Percentiles rank a stretch among this genome's conserved stretches.
Conservation (phyloP, 331 rosid species). For the Erythrophleum ivorense region DNA sequence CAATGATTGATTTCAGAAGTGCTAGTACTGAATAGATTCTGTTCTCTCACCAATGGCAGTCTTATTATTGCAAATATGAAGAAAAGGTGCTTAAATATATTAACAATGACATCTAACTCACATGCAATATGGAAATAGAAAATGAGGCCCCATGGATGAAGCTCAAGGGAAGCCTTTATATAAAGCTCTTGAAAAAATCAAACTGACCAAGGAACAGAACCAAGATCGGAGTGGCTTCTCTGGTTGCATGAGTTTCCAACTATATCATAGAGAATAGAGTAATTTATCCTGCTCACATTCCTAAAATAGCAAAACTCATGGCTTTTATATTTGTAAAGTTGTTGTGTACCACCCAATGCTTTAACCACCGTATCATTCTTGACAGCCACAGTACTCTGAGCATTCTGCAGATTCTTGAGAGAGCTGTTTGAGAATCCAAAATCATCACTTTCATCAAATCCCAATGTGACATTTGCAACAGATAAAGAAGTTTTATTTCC, state of each 20-base stretch:
- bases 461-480: constrained; percentile 60
- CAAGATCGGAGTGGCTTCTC: constrained; percentile 25
- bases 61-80: constrained; percentile 11
- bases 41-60: background rate
- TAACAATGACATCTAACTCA: no score
- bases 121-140: no score
- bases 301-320: constrained; percentile 60
- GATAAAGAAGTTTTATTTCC: constrained; percentile 45
- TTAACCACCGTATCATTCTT: constrained; percentile 41
- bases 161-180: no score
- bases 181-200: background rate
- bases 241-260: constrained; percentile 51
- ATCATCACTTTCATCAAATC: constrained; percentile 50
- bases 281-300: constrained; percentile 73
- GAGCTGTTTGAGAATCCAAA: constrained; percentile 48
- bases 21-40: background rate
- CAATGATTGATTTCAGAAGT: background rate
- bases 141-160: no score
- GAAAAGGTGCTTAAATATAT: background rate
- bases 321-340: constrained; percentile 61
- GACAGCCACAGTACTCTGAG: constrained; percentile 65
- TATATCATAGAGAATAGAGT: constrained; percentile 66
- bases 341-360: constrained; percentile 66
- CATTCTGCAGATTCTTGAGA: constrained; percentile 67
- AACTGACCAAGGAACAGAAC: background rate